Conservation (phyloP, 148 eudicot genomes). For the Fallopia convolvulus region DNA sequence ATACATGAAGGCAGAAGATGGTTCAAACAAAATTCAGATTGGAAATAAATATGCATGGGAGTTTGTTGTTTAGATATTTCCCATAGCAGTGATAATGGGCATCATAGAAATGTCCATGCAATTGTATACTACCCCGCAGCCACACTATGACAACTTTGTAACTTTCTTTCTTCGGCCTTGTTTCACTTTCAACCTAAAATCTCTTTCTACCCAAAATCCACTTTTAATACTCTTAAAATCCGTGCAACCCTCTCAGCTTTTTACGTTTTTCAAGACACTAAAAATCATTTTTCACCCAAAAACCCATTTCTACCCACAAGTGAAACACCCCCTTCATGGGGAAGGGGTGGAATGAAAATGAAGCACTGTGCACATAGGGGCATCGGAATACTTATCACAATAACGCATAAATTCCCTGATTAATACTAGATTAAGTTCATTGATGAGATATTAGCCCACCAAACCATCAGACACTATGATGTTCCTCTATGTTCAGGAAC, state of each 20-base stretch:
- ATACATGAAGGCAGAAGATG: too few relatives aligned
- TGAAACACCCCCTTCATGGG: too few relatives aligned
- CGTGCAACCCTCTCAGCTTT: too few relatives aligned
- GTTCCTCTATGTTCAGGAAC: background rate
- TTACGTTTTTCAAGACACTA: too few relatives aligned
- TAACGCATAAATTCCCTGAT: background rate
- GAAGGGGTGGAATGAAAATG: background rate
- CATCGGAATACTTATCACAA: background rate
- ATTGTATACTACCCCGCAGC: background rate
- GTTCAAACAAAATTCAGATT: too few relatives aligned
- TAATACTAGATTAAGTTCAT: background rate
- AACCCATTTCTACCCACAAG: too few relatives aligned
- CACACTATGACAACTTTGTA: background rate
- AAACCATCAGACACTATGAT: background rate
- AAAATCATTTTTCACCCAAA: too few relatives aligned
- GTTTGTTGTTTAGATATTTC: background rate
- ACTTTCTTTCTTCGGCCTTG: background rate
- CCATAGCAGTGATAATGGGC: background rate
- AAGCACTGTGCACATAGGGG: background rate
- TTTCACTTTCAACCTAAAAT: too few relatives aligned
- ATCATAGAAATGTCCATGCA: background rate
- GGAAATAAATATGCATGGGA: background rate
- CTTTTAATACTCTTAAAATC: too few relatives aligned
- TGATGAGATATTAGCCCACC: background rate
- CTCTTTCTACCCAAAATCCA: too few relatives aligned